phyloP scores from a whole-genome alignment of 352 stramenopile species.

The Aphanomyces stellatus region DNA sequence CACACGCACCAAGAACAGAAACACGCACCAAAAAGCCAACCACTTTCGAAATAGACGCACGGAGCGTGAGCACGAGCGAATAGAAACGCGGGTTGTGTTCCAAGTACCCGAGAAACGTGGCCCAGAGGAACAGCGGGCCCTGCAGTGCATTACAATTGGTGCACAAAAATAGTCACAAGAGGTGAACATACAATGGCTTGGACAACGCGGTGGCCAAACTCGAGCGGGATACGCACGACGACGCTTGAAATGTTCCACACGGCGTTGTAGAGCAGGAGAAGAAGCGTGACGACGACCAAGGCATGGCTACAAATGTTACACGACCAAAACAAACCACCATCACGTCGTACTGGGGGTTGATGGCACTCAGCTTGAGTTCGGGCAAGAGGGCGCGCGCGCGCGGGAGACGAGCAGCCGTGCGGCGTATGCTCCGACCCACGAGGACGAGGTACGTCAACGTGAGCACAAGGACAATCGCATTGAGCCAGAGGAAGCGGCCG shows the following conservation, averaged over 20 bases:
- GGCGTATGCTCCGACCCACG: constrained; percentile 41
- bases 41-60: constrained; percentile 67
- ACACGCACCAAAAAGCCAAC: constrained; percentile 64
- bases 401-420: too few relatives aligned
- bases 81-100: constrained; percentile 84
- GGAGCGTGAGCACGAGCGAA: constrained; percentile 86
- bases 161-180: neutral
- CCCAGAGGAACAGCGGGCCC: constrained; percentile 74
- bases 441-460: constrained; percentile 52
- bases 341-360: constrained; percentile 57
- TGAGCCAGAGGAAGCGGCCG: constrained; percentile 68
- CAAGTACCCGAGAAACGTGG: constrained; percentile 73
- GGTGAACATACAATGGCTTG: constrained; percentile 31
- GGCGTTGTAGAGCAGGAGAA: constrained; percentile 48
- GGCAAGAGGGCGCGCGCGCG: constrained; percentile 35
- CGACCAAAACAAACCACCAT: too few relatives aligned
- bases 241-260: constrained; percentile 63
- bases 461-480: constrained; percentile 44
- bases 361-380: constrained; percentile 44
- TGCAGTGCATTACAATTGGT: constrained; percentile 15
- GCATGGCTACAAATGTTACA: neutral
- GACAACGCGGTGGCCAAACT: constrained; percentile 61
- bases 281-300: constrained; percentile 26
- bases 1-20: neutral
- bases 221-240: constrained; percentile 64